A percentile compares a stretch with the other conserved stretches of the same genome.
Evolutionary conservation across 306 rosid genomes (phyloP).

Genomic region (Adenanthera pavonina): DNA sequence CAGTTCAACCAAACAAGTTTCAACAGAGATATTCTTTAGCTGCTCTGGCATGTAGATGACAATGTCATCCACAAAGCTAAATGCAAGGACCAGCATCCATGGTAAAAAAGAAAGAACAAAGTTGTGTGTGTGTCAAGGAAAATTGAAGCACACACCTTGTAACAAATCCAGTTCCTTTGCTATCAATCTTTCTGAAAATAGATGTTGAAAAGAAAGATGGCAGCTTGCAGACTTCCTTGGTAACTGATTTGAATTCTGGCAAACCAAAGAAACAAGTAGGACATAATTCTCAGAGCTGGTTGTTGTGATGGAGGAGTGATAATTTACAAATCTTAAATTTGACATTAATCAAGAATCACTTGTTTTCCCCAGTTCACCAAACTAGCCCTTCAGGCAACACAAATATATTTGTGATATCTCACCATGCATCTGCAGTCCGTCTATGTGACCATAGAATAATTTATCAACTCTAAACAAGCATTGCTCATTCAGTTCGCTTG

Average conservation of each 20-base stretch:
- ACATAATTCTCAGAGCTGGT: slow-evolving; percentile 34
- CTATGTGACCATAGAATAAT: slow-evolving; percentile 70
- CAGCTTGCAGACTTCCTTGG: slow-evolving; percentile 96
- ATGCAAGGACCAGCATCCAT: slow-evolving; percentile 34
- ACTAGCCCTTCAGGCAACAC: slow-evolving; percentile 34
- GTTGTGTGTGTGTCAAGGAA: background rate
- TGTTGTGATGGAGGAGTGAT: background rate
- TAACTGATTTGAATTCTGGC: slow-evolving; percentile 81
- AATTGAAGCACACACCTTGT: slow-evolving; percentile 66
- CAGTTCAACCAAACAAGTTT: slow-evolving; percentile 3
- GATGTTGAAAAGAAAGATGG: slow-evolving; percentile 86
- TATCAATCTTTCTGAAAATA: slow-evolving; percentile 86
- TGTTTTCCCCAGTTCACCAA: slow-evolving; percentile 24
- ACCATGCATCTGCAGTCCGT: slow-evolving; percentile 90
- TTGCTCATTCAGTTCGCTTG: slow-evolving; percentile 82
- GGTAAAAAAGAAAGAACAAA: slow-evolving; percentile 2
- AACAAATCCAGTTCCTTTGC: slow-evolving; percentile 71
- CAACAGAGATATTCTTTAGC: slow-evolving; percentile 2
- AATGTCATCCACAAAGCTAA: slow-evolving; percentile 24
- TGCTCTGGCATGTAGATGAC: slow-evolving; percentile 24
- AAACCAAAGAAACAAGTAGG: slow-evolving; percentile 49
- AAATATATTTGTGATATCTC: slow-evolving; percentile 49
- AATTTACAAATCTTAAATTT: slow-evolving; percentile 35
- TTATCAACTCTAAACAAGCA: slow-evolving; percentile 70
- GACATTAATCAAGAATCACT: slow-evolving; percentile 14